Evolutionary conservation across 2,329 filamentous ascomycete genomes (phyloP).

Genomic region (Penicillium sp.): DNA sequence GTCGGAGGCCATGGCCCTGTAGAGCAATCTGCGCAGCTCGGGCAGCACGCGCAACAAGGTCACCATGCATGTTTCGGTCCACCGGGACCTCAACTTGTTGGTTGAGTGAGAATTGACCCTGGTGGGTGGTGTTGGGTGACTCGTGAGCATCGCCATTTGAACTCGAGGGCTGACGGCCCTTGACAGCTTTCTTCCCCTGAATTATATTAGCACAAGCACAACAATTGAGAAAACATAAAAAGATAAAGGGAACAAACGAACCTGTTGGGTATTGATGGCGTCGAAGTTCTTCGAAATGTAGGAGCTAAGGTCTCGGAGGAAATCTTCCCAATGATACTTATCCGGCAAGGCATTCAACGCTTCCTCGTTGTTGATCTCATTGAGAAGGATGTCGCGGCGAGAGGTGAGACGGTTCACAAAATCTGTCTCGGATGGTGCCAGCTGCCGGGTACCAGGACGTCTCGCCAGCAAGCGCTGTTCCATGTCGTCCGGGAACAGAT

Average conservation of each 20-base stretch:
- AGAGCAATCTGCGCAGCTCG: conserved; percentile 49
- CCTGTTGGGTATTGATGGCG: conserved; percentile 48
- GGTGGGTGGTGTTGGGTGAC: conserved; percentile 37
- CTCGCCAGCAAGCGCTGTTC: conserved; percentile 53
- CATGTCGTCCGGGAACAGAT: conserved; percentile 59
- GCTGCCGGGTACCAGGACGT: conserved; percentile 53
- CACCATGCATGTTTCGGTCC: conserved; percentile 43
- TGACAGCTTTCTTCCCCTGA: conserved; percentile 41
- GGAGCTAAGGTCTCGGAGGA: conserved; percentile 57
- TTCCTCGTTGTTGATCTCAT: conserved; percentile 52
- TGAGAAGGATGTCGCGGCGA: conserved; percentile 57
- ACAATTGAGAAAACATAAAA: neutral
- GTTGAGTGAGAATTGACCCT: conserved; percentile 43
- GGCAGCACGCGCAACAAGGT: conserved; percentile 49
- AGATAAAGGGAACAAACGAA: conserved; percentile 24
- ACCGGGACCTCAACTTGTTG: conserved; percentile 41
- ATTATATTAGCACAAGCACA: conserved; percentile 19
- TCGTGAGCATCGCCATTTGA: conserved; percentile 40
- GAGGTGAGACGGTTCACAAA: conserved; percentile 56
- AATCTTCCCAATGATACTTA: conserved; percentile 64
- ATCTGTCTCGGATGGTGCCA: conserved; percentile 59
- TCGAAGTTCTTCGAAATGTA: conserved; percentile 61
- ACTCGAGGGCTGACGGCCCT: conserved; percentile 37
- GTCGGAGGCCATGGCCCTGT: conserved; percentile 42
- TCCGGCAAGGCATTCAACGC: conserved; percentile 52